Evolutionary conservation across 2,329 filamentous ascomycete species (phyloP), one percentile per base, ranked within the genome.

Genomic region (Ceratocystiopsis brevicomis): DNA sequence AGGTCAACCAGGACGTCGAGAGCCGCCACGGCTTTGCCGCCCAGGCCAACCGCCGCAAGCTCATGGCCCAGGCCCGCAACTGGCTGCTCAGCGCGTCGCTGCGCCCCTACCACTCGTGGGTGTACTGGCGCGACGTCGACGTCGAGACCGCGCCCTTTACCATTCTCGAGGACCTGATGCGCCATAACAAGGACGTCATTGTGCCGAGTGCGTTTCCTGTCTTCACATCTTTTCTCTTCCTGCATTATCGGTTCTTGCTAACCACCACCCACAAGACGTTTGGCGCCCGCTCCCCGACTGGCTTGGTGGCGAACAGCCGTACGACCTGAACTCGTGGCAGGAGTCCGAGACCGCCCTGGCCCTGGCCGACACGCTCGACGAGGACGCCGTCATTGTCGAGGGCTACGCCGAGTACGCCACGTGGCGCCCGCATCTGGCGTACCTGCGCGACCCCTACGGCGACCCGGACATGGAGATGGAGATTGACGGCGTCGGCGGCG

Each of bases 391-490:
- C 36, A 98, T 98, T 61, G 90, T 98, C 5, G 90, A 98, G 61
- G 90, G 90, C 16, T 98, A 98, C 57, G 90, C 90, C 47, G 90
- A 98, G 64, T 98, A 98, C 59, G 90, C 90, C 17, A 98, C 90
- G 1, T 98, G 90, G 90, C 73, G 90, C 50, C 90, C 90, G 37
- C 90, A 98, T 69, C 69, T 98, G 55, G 90, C 90, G 37, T 98
- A 98, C 58, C 73, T 98, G 9, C 81, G 90, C 47, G 90, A 98
- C 57, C 90, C 90, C 2, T 96, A 93, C 54, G 90, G 90, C 36
- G 90, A 98, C 56, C 88, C 88, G 17, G 90, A 98, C 57, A 95
- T 96, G 80, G 90, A 98, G 59, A 96, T 98, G 90, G 90, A 98
- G 55, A 88, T 98, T 53, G 90, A 98, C 53, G 90, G 90, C 51